Percentiles rank a stretch among this genome's conserved stretches.
These are phyloP conservation scores for Cyclospora cayetanensis DNA, from an alignment of 169 alveolate genomes.

Conservation along the genomic window DNA sequence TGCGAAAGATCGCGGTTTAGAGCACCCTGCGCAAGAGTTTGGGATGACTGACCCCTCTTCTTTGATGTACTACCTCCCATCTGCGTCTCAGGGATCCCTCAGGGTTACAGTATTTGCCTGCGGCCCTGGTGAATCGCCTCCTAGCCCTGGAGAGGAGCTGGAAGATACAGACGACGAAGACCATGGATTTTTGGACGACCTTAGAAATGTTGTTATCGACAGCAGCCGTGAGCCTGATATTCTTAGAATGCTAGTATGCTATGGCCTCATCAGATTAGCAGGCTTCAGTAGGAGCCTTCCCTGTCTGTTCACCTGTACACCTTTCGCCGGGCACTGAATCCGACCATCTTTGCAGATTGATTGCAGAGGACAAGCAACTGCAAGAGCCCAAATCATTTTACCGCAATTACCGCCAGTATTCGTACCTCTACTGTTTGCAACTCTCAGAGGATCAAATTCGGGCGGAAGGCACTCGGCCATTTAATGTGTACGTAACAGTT, in stretches of 20 bases:
- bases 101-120: slow-evolving; percentile 69
- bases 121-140: slow-evolving; percentile 72
- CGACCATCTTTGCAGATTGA: no score
- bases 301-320: no score
- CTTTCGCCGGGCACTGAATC: no score
- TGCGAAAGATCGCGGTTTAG: background rate
- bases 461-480: slow-evolving; percentile 73
- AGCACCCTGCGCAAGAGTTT: background rate
- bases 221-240: slow-evolving; percentile 42
- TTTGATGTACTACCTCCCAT: background rate
- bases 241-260: no score
- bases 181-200: slow-evolving; percentile 22
- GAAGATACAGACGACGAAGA: slow-evolving; percentile 59
- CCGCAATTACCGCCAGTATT: no score
- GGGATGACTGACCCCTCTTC: background rate
- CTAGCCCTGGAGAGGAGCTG: slow-evolving; percentile 71
- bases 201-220: slow-evolving; percentile 67
- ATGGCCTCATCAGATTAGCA: no score
- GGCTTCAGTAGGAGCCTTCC: no score
- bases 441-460: slow-evolving; percentile 55
- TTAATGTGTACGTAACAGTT: slow-evolving; percentile 72
- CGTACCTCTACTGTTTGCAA: no score
- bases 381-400: no score
- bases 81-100: slow-evolving; percentile 32
- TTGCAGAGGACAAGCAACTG: no score